phyloP scores from a whole-genome alignment of 495 filamentous ascomycete genomes.

The Penicillium manginii region DNA sequence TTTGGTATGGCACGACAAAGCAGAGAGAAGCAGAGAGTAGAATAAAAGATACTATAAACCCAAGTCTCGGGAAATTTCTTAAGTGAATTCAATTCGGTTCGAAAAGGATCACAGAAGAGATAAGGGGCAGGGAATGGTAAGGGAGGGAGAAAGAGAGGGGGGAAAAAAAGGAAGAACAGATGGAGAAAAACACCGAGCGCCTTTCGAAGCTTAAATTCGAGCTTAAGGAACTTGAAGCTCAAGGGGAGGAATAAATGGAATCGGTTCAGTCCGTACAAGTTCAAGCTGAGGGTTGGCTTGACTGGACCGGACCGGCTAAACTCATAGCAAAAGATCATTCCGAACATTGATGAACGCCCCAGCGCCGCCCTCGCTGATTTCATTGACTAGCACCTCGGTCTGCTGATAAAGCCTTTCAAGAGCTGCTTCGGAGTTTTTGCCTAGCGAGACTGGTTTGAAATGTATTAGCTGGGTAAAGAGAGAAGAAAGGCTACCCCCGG shows the following conservation, averaged over 20 bases:
- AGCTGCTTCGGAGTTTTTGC: conserved; percentile 85
- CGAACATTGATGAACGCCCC: conserved; percentile 86
- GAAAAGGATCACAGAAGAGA: too few species aligned
- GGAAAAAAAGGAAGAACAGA: not conserved
- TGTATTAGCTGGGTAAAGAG: conserved; percentile 1
- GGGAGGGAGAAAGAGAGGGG: not conserved
- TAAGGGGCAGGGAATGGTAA: not conserved
- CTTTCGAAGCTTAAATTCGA: not conserved
- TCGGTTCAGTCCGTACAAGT: not conserved
- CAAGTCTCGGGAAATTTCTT: too few species aligned
- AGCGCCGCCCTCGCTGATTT: conserved; percentile 79
- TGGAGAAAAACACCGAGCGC: not conserved
- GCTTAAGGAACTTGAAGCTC: too few species aligned
- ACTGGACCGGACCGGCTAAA: not conserved
- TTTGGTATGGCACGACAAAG: too few species aligned
- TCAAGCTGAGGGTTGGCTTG: not conserved
- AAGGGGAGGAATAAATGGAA: not conserved
- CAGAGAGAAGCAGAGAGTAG: not conserved
- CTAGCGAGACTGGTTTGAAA: conserved; percentile 69
- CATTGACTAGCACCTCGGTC: conserved; percentile 80
- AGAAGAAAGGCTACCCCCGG: conserved; percentile 18
- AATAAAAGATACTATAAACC: not conserved
- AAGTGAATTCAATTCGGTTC: too few species aligned
- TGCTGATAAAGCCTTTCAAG: conserved; percentile 87
- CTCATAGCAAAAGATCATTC: conserved; percentile 58